Percentiles rank a stretch among this genome's conserved stretches.
Evolutionary conservation across 768 basidiomycete species (phyloP).

Genomic region (Pulveroboletus sp.): DNA sequence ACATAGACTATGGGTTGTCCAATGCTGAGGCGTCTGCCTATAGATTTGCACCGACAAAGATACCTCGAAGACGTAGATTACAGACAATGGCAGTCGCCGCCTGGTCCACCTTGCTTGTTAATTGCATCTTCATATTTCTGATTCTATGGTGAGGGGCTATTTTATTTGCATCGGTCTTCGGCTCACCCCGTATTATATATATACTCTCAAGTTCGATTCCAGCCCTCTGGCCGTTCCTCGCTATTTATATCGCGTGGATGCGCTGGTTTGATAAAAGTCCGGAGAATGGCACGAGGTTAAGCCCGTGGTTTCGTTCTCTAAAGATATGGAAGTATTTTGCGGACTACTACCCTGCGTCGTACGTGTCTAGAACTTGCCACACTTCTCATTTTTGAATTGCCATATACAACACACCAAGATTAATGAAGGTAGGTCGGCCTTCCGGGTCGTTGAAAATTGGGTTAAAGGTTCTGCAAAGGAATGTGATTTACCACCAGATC

Average conservation of each 20-base stretch:
- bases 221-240: slow-evolving; percentile 79
- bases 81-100: slow-evolving; percentile 87
- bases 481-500: slow-evolving; percentile 83
- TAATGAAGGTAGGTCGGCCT: slow-evolving; percentile 33
- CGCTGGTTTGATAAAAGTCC: slow-evolving; percentile 71
- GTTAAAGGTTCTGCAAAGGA: slow-evolving; percentile 39
- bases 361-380: slow-evolving; percentile 33
- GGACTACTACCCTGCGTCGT: slow-evolving; percentile 88
- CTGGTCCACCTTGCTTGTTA: slow-evolving; percentile 80
- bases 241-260: slow-evolving; percentile 76
- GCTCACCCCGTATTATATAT: background rate
- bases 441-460: background rate
- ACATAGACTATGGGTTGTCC: background rate
- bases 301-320: slow-evolving; percentile 65
- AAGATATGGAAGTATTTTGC: slow-evolving; percentile 88
- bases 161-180: background rate
- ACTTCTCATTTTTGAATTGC: background rate
- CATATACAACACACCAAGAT: background rate
- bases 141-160: slow-evolving; percentile 62
- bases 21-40: slow-evolving; percentile 1
- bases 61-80: slow-evolving; percentile 79
- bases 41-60: slow-evolving; percentile 81
- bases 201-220: slow-evolving; percentile 70
- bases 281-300: slow-evolving; percentile 64
- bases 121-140: slow-evolving; percentile 63